Base-by-base conservation (phyloP, 148 eudicot species). In the Amaranthus hypochondriacus region DNA sequence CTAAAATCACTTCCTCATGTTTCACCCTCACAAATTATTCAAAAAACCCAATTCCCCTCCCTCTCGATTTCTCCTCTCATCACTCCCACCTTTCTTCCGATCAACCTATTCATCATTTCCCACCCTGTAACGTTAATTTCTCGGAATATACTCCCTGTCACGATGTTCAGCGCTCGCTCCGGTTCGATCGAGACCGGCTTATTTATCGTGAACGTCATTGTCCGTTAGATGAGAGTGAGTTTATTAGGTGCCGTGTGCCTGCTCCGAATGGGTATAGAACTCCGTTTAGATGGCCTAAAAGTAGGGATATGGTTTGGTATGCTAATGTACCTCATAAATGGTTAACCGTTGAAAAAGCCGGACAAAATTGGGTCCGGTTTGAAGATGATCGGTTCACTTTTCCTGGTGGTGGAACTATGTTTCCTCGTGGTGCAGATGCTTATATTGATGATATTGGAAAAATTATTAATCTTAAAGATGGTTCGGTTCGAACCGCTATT, bases 371-470 rank as follows among this genome's bases (percentile, higher is more conserved):
- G 97, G 93, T 94, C 69, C 84, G 93, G 83, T 91, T 87, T 48
- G 87, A 88, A 62, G 90, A 74, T 1, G 92, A 94, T 85, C 87
- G 89, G 84, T 91, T 94, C 79, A 83, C 75, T 42, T 94, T 94
- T 55, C 97, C 97, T 4, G 97, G 98, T 44, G 98, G 98, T 44
- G 97, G 97, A 50, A 94, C 98, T 51, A 91, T 89, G 97, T 91
- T 91, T 57, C 91, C 95, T 8, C 79, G 81, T 9, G 98, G 98
- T 3, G 98, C 98, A 43, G 80, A 87, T 15, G 89, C 91, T 4
- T 93, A 93, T 62, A 88, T 93, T 71, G 91, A 93, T 75, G 90
- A 91, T 28, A 93, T 93, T 73, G 98, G 90, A 8, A 86, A 83
- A 80, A 7, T 88, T 77, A 81, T 93, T 49, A 73, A 89, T 73